Base-by-base conservation (phyloP, 2,329 filamentous ascomycete species). In the Fusarium cyanostomum region DNA sequence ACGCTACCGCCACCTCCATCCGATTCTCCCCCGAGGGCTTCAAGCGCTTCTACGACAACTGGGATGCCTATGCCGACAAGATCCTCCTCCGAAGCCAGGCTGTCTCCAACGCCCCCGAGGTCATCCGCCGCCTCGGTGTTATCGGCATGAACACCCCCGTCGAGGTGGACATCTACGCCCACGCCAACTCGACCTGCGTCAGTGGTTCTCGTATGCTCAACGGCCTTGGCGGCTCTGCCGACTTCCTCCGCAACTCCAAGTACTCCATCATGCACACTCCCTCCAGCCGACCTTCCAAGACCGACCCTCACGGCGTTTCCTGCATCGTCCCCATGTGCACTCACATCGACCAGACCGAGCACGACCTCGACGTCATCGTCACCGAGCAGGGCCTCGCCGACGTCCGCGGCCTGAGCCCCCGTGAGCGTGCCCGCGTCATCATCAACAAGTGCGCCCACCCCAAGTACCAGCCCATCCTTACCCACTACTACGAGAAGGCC, bases 71-170 rank as follows among this genome's bases (percentile, higher is more conserved):
- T 78, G 82, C 90, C 45, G 84, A 89, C 74, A 94, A 94, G 81
- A 86, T 96, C 3, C 89, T 96, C 54, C 88, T 96, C 43, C 91
- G 93, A 62, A 89, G 89, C n/a, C 92, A 96, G 80, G 87, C 91
- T 74, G 91, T 96, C 9, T 94, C 90, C 72, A 96, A 96, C 84
- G 90, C 89, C 3, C 92, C 92, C 58, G 92, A 96, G 79, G 93
- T 96, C 79, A 96, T 96, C 80, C 87, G 92, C 52, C 86, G 92
- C 24, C 82, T 96, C 1, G 92, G 92, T 60, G 89, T 93, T 67
- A 96, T 97, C 70, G 92, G 92, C 75, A 96, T 96, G 92, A 96
- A 96, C 84, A 96, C 92, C 0, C 92, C 92, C 18, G 92, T 96
- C 42, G 93, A 96, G 79, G 92, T 96, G 13, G 93, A 96, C 79